These are phyloP conservation scores for Filosporella fistucella DNA, from an alignment of 495 filamentous ascomycete genomes.

Conservation along the genomic window DNA sequence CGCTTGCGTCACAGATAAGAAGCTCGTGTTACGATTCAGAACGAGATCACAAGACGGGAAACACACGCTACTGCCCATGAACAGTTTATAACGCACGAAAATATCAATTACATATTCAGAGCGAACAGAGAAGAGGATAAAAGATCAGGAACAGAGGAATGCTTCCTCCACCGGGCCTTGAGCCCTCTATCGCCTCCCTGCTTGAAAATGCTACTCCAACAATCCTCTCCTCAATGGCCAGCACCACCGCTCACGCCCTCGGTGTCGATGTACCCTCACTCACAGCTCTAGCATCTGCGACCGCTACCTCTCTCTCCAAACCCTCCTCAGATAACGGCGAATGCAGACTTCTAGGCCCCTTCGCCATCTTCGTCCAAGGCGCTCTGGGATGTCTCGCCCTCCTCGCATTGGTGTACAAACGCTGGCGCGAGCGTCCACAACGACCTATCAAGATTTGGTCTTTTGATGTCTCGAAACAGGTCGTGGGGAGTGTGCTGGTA, in stretches of 20 bases:
- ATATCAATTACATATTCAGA: too few relatives aligned
- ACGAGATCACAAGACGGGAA: background rate
- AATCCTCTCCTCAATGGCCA: constrained; percentile 23
- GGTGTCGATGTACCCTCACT: constrained; percentile 26
- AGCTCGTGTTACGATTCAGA: background rate
- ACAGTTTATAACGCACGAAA: background rate
- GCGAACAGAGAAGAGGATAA: background rate
- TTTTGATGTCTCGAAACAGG: constrained; percentile 96
- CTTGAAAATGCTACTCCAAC: constrained; percentile 15
- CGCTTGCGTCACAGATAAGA: background rate
- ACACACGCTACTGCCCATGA: too few relatives aligned
- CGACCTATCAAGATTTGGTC: constrained; percentile 92
- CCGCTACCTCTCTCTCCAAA: constrained; percentile 19
- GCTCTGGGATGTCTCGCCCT: constrained; percentile 83
- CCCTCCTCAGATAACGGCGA: constrained; percentile 37
- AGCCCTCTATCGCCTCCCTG: constrained; percentile 19
- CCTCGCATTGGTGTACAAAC: constrained; percentile 83
- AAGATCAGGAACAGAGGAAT: constrained; percentile 3
- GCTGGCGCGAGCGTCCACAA: constrained; percentile 87
- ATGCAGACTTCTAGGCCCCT: constrained; percentile 78
- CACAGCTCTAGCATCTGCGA: constrained; percentile 26
- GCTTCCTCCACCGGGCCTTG: constrained; percentile 20
- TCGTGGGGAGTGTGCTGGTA: constrained; percentile 87
- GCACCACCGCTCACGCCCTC: constrained; percentile 9
- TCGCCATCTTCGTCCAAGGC: constrained; percentile 83